Evolutionary conservation across 2,329 filamentous ascomycete species (phyloP), one percentile per base, ranked within the genome.

Genomic region (Claviceps sp.): DNA sequence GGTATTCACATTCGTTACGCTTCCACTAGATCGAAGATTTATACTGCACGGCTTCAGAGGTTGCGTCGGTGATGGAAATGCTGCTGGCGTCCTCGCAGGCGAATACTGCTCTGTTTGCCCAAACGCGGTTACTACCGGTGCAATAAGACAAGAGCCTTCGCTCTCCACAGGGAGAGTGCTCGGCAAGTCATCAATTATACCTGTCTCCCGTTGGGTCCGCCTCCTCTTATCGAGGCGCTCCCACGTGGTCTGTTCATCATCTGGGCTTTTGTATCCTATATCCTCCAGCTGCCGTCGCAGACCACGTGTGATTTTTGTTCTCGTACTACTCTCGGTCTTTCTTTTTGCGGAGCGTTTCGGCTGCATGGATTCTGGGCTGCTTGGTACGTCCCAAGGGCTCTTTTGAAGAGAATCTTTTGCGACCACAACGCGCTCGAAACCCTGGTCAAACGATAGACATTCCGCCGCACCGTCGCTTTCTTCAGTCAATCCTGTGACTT

Each of bases 311-410:
- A 56, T 53, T 36, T 58, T 58, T 20, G 54, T 51, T 14, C 53
- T 54, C 5, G 54, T 49, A 6, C 14, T 39, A 5, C 26, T 49
- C 26, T 43, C 49, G 9, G 13, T 8, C 14, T 46, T 48, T 4
- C 34, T 36, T 45, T 49, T 50, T 20, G 36, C 42, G 9, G 54
- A 14, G 11, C 48, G 26, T 47, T 52, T 49, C 14, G 53, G 47
- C 16, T 38, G 44, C 22, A 17, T 29, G 8, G 26, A 54, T 26
- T 65, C 66, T 5, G 70, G 66, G 45, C 71, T 75, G 55, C 67
- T 70, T 0, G 72, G 71, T 3, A 76, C 65, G 39, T 73, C 72
- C 68, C 71, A 76, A 7, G 61, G 58, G 49, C 72, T 70, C 26
- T 56, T 58, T 4, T 52, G 47, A 47, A 37, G 36, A 52, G 57